Percentiles rank a stretch among this genome's conserved stretches.
Evolutionary conservation across 768 basidiomycete genomes (phyloP).

Genomic region (Cystoderma amianthinum): DNA sequence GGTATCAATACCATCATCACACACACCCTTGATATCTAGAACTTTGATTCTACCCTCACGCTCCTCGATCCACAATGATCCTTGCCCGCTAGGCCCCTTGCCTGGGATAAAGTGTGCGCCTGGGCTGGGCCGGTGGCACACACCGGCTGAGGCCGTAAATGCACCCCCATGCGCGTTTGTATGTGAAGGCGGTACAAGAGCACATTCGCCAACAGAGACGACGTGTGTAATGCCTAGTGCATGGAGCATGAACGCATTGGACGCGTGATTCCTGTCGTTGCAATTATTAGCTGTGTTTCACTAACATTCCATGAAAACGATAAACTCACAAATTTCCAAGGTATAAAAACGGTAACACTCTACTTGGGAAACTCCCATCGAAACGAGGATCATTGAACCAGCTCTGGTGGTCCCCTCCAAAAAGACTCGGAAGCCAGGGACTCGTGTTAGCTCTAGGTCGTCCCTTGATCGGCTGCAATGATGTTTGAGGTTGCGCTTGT

Average conservation of each 20-base stretch:
- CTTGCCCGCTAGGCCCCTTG: constrained; percentile 45
- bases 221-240: constrained; percentile 96
- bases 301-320: neutral
- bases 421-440: constrained; percentile 53
- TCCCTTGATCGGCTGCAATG: constrained; percentile 18
- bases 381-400: constrained; percentile 95
- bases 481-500: neutral
- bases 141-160: constrained; percentile 9
- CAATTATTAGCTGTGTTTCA: constrained; percentile 1
- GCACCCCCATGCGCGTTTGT: constrained; percentile 3
- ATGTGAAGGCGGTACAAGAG: constrained; percentile 72
- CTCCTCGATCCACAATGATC: constrained; percentile 85
- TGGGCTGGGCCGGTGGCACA: constrained; percentile 20
- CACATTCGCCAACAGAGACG: constrained; percentile 94
- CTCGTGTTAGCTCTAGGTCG: constrained; percentile 70
- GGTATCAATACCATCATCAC: constrained; percentile 95
- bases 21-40: constrained; percentile 85
- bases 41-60: constrained; percentile 86
- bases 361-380: constrained; percentile 92
- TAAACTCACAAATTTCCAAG: constrained; percentile 84
- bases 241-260: constrained; percentile 93
- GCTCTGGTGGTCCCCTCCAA: constrained; percentile 68
- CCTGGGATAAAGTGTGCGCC: constrained; percentile 31
- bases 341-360: constrained; percentile 89
- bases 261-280: constrained; percentile 73